Base-by-base conservation (phyloP, 805 yeast genomes). In the Monosporozyma siamensis region DNA sequence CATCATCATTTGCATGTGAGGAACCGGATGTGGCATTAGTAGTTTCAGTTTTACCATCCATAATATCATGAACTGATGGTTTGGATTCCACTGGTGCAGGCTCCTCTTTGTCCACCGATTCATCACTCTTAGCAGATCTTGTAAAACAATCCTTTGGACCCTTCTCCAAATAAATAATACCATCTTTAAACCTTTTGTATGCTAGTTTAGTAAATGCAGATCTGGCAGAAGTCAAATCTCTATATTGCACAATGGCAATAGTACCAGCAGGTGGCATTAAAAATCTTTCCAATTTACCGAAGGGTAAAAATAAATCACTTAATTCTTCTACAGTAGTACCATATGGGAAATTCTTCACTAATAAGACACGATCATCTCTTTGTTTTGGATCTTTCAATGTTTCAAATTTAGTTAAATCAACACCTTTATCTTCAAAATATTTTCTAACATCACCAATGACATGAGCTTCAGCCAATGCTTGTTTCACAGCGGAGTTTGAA, bases 261-360 rank as follows among this genome's bases (percentile, higher is more conserved):
- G 96, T 88, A 8, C 97, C 97, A 5, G 94, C 83, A 5, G 96
- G 95, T 12, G 98, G 98, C 87, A 92, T 84, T 48, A 92, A 65
- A 14, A 88, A 70, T 52, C 95, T 73, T 48, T 77, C 78, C 22
- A 92, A 55, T 48, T 82, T 82, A 42, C 98, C 98, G 62, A 75
- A 78, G 30, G 80, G 80, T 2, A 81, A 63, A 55, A 92, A 92
- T 54, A 90, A 58, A 47, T 86, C 95, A 18, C 87, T 80, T 24
- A 92, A 61, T 52, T 92, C 97, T 45, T 78, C 83, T 14, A 71
- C 67, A 0, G 85, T 77, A 1, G 97, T 89, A 20, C 92, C 95
- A 61, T 67, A 84, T 11, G 96, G 95, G 56, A 92, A 83, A 63
- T 92, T 92, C 66, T 92, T 92, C 21, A 87, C 85, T 41, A 92